A percentile compares a stretch with the other conserved stretches of the same genome.
Evolutionary conservation across 805 yeast genomes (phyloP).

Genomic region (Cyberlindnera euphorbiae): DNA sequence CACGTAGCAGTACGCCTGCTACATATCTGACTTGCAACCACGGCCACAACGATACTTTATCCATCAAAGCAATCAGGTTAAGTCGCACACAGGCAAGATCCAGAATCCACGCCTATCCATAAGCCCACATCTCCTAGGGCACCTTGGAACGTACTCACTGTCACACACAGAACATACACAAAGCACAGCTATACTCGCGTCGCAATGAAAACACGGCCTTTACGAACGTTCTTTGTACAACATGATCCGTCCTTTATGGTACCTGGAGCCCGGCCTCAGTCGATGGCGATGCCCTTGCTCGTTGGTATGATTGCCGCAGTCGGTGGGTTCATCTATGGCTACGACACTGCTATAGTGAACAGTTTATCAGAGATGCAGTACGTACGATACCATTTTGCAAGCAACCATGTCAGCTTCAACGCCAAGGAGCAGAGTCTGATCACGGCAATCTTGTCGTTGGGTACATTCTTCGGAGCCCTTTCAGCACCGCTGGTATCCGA

Average conservation of each 20-base stretch:
- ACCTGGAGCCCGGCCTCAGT: slow-evolving; percentile 34
- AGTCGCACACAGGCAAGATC: no score
- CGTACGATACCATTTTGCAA: slow-evolving; percentile 53
- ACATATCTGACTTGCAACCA: no score
- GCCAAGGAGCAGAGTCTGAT: slow-evolving; percentile 64
- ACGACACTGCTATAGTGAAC: slow-evolving; percentile 84
- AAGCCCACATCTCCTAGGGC: no score
- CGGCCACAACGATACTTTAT: no score
- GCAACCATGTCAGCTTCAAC: slow-evolving; percentile 41
- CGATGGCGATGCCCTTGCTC: slow-evolving; percentile 58
- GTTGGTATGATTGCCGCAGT: slow-evolving; percentile 82
- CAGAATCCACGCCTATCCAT: no score
- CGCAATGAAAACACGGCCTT: slow-evolving; percentile 2
- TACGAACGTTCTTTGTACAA: slow-evolving; percentile 20
- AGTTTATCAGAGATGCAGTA: slow-evolving; percentile 73
- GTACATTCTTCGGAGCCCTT: slow-evolving; percentile 70
- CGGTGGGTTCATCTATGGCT: slow-evolving; percentile 90
- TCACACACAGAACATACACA: no score
- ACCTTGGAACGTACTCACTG: no score
- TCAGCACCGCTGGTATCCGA: slow-evolving; percentile 62
- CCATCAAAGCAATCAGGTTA: no score
- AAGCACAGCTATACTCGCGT: no score
- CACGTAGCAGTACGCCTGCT: no score
- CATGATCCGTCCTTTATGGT: slow-evolving; percentile 10
- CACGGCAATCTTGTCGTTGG: slow-evolving; percentile 76